Conservation (phyloP, 345 rosid genomes). For the Eucalyptus camaldulensis region DNA sequence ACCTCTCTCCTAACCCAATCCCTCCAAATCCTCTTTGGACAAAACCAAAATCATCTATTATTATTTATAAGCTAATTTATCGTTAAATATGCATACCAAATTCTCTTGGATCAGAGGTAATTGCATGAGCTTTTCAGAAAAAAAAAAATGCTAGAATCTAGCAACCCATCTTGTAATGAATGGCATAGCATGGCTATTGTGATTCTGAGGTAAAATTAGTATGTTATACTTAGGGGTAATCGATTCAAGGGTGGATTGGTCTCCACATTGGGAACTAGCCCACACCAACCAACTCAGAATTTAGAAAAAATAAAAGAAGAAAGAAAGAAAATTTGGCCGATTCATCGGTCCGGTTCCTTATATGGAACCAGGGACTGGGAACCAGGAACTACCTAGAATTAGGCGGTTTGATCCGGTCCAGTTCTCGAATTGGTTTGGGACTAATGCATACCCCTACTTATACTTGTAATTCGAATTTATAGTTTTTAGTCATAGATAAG, state of each 20-base stretch:
- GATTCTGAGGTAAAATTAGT: background rate
- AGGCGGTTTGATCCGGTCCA: background rate
- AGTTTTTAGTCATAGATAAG: background rate
- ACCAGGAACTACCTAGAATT: background rate
- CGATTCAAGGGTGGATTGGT: background rate
- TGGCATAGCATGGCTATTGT: background rate
- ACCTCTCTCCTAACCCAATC: background rate
- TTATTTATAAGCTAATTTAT: background rate
- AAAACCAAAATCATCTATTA: background rate
- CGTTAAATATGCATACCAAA: background rate
- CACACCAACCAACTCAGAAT: background rate
- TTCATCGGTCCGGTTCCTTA: background rate
- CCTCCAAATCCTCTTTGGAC: background rate
- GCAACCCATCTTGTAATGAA: background rate
- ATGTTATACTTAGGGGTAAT: background rate
- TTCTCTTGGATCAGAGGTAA: background rate
- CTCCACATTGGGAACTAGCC: background rate
- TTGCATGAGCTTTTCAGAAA: background rate
- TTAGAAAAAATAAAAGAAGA: too few species aligned
- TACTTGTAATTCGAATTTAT: background rate
- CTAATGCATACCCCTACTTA: background rate
- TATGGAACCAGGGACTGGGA: background rate
- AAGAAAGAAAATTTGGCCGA: too few species aligned
- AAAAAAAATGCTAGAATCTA: background rate
- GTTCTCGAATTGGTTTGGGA: background rate